Base-by-base conservation (phyloP, 768 basidiomycete genomes). In the Mycena maculata region DNA sequence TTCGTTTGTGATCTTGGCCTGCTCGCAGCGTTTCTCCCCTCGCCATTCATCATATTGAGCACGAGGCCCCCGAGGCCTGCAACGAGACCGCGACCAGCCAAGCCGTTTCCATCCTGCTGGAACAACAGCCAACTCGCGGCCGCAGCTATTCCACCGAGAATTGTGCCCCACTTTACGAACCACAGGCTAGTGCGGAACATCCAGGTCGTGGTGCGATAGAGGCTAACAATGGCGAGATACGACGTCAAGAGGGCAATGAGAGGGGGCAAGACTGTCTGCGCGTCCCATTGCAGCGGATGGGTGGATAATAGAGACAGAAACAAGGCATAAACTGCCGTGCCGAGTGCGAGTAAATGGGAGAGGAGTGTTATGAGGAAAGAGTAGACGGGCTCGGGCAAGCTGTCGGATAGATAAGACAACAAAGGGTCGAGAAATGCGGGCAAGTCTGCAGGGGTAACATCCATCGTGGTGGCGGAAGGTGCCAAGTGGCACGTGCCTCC, bases 131-230 rank as follows among this genome's bases (percentile, higher is more conserved):
- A 92, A 12, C 87, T 88, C 18, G 79, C 75, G 10, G 81, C 83
- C 8, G 85, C 89, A n/a, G 85, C 83, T 10, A 90, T 71, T 2
- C 82, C 77, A 15, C 82, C 85, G 11, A 92, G 65, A 50, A 95
- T 78, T 13, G 82, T 78, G 25, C 90, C 90, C 93, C 93, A 95
- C 78, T 95, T 95, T 72, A 92, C 75, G 72, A 92, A 85, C 83
- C 86, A 93, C 69, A 93, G 76, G 28, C 79, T 81, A 36, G 86
- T 87, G 65, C 91, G 86, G 68, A 94, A 78, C 72, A 91, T 82
- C 89, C 91, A 94, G 25, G 84, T 85, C 15, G 92, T 90, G 6
- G 93, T 94, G 65, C 92, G 90, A 79, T 93, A 93, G 57, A 93
- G 77, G 75, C 88, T 92, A 44, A 89, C 67, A n/a, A 95, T 82